A percentile compares a stretch with the other conserved stretches of the same genome.
Evolutionary conservation across 805 yeast species (phyloP).

Genomic region (Starmerella sp.): DNA sequence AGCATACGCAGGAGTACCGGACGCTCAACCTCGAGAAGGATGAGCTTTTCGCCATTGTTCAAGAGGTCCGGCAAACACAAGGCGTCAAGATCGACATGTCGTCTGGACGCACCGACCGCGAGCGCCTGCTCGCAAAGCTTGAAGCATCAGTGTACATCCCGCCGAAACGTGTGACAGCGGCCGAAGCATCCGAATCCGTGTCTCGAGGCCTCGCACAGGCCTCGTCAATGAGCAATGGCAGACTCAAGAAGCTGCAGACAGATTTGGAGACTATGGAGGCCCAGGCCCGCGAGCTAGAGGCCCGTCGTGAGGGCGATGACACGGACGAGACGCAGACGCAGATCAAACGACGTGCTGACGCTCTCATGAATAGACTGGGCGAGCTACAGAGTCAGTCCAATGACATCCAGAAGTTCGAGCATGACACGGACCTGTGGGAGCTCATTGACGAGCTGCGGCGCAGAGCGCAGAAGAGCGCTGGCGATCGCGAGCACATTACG

Average conservation of each 20-base stretch:
- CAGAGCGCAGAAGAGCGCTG: conserved; percentile 9
- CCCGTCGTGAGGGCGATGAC: conserved; percentile 57
- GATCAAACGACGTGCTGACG: not conserved
- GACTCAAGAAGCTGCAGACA: conserved; percentile 23
- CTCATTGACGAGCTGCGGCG: conserved; percentile 19
- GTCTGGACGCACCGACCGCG: conserved; percentile 28
- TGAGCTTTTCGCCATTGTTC: conserved; percentile 45
- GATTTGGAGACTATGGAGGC: conserved; percentile 39
- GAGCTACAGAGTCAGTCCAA: conserved; percentile 58
- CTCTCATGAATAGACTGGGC: conserved; percentile 48
- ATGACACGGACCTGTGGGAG: conserved; percentile 13
- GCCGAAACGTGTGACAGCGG: not conserved
- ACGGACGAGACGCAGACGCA: conserved; percentile 44
- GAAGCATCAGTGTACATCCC: conserved; percentile 15
- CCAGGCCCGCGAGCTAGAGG: conserved; percentile 42
- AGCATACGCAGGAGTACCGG: conserved; percentile 29
- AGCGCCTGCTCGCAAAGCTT: conserved; percentile 25
- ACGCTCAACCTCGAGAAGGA: conserved; percentile 46
- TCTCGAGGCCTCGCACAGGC: not conserved
- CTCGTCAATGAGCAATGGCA: not conserved
- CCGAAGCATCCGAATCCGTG: not conserved
- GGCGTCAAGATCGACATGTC: conserved; percentile 7
- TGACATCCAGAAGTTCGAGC: conserved; percentile 41
- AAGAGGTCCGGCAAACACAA: conserved; percentile 32
- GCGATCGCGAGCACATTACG: conserved; percentile 11